Conservation (phyloP, 176 grass and related monocot genomes). For the Sorghum bicolor region Sorghum_bicolor_NCBIv3 NC_012870.2:3372501-3373000, state of each 20-base stretch:
- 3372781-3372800: neutral
- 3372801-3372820: neutral
- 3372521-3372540: neutral
- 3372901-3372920: neutral
- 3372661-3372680: conserved; percentile 28
- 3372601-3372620: neutral
- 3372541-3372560: too few species aligned
- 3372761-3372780: neutral
- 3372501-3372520: neutral
- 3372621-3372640: too few species aligned
- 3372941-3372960: neutral
- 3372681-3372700: neutral
- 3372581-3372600: neutral
- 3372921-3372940: neutral
- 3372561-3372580: too few species aligned
- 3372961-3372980: neutral
- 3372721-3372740: neutral
- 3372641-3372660: neutral
- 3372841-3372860: too few species aligned
- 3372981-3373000: neutral
- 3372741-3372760: neutral
- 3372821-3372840: neutral
- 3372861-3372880: neutral
- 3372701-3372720: neutral
- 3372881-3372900: neutral